Evolutionary conservation across 208 protist species (phyloP).

Genomic region (Naegleria gruberi): DNA sequence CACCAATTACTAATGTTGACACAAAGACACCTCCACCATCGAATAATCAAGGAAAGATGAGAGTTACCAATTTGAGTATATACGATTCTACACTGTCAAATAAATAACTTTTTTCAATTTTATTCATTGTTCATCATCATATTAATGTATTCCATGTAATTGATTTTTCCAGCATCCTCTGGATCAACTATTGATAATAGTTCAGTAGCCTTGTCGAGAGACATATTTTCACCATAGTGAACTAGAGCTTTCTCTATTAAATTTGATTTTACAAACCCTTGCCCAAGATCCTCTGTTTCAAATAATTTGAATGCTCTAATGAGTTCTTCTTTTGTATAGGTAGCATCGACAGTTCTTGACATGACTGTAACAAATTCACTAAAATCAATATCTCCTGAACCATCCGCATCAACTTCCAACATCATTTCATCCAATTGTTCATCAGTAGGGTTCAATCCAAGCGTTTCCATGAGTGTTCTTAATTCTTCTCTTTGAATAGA

Average conservation of each 20-base stretch:
- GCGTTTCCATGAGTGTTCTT: constrained; percentile 65
- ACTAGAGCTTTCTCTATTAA: constrained; percentile 69
- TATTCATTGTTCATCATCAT: constrained; percentile 49
- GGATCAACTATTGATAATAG: constrained; percentile 66
- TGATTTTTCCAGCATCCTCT: constrained; percentile 61
- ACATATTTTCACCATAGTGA: constrained; percentile 71
- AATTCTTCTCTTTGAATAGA: constrained; percentile 64
- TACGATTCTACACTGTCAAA: neutral
- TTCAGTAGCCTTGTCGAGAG: constrained; percentile 57
- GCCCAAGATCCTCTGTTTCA: constrained; percentile 64
- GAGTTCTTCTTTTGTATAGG: constrained; percentile 72
- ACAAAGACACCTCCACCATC: neutral
- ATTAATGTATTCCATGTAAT: constrained; percentile 76
- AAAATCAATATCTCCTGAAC: constrained; percentile 59
- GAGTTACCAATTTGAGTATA: neutral
- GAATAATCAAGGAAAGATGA: neutral
- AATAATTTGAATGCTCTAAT: constrained; percentile 75
- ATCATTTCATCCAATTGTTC: constrained; percentile 71
- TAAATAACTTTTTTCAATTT: neutral
- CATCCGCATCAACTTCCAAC: constrained; percentile 48
- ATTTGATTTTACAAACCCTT: constrained; percentile 65
- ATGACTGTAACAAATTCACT: constrained; percentile 73
- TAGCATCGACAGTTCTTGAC: constrained; percentile 63
- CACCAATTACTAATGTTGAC: too few relatives aligned
- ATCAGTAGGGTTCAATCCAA: constrained; percentile 68